A percentile compares a stretch with the other conserved stretches of the same genome.
These are phyloP conservation scores for Cutaneotrichosporon cutaneum DNA, from an alignment of 1,284 basidiomycete species.

Conservation along the genomic window DNA sequence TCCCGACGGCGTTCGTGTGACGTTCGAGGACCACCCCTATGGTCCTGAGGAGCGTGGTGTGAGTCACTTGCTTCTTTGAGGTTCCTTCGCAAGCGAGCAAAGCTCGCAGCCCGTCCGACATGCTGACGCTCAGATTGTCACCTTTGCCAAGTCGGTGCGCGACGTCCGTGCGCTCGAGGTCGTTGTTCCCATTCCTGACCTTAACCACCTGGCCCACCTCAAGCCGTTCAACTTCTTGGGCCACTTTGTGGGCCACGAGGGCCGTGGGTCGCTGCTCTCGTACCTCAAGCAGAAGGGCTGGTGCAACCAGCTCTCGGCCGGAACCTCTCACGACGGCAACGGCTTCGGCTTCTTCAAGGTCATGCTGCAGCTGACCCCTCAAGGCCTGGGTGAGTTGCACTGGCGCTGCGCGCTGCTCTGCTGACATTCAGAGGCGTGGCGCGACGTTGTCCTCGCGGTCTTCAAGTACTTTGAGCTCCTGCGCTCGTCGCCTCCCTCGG, in stretches of 20 bases:
- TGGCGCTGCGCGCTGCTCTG: constrained; percentile 3
- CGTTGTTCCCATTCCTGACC: constrained; percentile 82
- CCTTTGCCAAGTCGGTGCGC: constrained; percentile 88
- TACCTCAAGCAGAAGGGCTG: constrained; percentile 91
- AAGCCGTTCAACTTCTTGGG: constrained; percentile 80
- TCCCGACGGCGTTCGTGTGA: constrained; percentile 44
- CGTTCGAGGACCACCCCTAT: constrained; percentile 74
- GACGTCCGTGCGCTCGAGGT: constrained; percentile 84
- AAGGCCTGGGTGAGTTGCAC: constrained; percentile 71
- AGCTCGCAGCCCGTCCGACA: neutral
- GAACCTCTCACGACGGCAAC: constrained; percentile 64
- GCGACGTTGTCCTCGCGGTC: constrained; percentile 67
- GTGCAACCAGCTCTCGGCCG: constrained; percentile 76
- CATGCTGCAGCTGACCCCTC: constrained; percentile 74
- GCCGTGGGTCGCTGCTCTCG: constrained; percentile 86
- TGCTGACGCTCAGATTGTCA: constrained; percentile 62
- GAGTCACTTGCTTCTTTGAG: constrained; percentile 48
- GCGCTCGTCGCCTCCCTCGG: constrained; percentile 63
- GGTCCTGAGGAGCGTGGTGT: constrained; percentile 72
- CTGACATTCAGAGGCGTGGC: constrained; percentile 65
- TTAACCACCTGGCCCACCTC: constrained; percentile 72
- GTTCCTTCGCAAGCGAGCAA: neutral
- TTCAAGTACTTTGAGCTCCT: constrained; percentile 90
- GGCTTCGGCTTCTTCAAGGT: constrained; percentile 90
- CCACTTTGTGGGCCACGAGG: constrained; percentile 94